Percentiles rank a stretch among this genome's conserved stretches.
Conservation (phyloP, 2,329 filamentous ascomycete species). For the Nemania sp. region DNA sequence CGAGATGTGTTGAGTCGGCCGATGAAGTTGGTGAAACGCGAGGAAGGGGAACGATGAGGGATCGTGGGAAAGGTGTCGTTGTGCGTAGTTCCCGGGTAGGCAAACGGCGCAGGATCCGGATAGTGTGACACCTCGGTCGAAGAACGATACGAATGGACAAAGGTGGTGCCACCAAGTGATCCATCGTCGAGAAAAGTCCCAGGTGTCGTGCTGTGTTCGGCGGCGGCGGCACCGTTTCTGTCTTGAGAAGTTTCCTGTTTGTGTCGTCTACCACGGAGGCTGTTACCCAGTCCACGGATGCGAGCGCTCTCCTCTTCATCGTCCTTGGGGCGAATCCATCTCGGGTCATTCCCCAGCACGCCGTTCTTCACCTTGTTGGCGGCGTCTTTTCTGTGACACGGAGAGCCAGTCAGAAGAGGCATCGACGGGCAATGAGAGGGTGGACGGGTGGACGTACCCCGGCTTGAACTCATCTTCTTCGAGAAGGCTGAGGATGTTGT, state of each 20-base stretch:
- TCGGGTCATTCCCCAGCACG: slow-evolving; percentile 62
- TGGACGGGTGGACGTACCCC: slow-evolving; percentile 45
- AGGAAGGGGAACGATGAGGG: not conserved
- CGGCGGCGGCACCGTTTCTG: slow-evolving; percentile 18
- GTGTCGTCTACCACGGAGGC: slow-evolving; percentile 40
- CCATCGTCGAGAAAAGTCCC: slow-evolving; percentile 25
- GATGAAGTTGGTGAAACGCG: slow-evolving; percentile 13
- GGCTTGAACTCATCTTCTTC: slow-evolving; percentile 51
- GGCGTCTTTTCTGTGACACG: slow-evolving; percentile 54
- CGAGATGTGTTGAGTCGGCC: slow-evolving; percentile 25
- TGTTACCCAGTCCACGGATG: slow-evolving; percentile 45
- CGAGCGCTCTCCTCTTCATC: slow-evolving; percentile 57
- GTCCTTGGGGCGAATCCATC: slow-evolving; percentile 59
- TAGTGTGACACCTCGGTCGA: slow-evolving; percentile 30
- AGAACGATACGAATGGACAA: slow-evolving; percentile 32
- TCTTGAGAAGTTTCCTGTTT: slow-evolving; percentile 37
- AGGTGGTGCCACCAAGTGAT: slow-evolving; percentile 31
- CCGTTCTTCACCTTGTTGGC: slow-evolving; percentile 62
- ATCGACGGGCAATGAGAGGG: slow-evolving; percentile 3
- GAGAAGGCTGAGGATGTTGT: slow-evolving; percentile 53
- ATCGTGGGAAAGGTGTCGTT: not conserved
- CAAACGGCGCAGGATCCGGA: not conserved
- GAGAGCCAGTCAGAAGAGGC: slow-evolving; percentile 14
- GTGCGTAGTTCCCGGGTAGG: slow-evolving; percentile 2
- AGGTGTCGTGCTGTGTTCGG: slow-evolving; percentile 18